Conservation (phyloP, 1,284 basidiomycete species). For the Rhodotorula mucilaginosa region DNA sequence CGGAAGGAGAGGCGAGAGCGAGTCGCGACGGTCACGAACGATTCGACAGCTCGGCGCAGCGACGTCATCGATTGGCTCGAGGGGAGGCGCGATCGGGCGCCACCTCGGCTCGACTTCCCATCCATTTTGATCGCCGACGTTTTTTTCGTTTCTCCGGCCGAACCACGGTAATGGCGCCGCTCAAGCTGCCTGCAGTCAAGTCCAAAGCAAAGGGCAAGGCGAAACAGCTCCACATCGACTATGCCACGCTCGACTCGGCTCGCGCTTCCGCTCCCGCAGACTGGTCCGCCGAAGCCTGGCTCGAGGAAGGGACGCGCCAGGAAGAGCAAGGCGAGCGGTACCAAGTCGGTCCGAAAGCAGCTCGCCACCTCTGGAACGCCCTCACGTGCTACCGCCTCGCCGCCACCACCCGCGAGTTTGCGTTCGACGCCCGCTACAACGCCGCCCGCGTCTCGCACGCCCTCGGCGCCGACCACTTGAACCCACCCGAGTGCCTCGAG, state of each 20-base stretch:
- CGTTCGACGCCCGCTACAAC: conserved; percentile 35
- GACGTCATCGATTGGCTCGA: neutral
- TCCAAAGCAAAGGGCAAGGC: conserved; percentile 15
- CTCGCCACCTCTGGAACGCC: conserved; percentile 28
- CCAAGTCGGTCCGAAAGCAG: conserved; percentile 26
- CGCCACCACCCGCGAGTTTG: neutral
- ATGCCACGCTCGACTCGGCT: conserved; percentile 21
- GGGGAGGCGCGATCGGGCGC: neutral
- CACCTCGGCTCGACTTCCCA: too few relatives aligned
- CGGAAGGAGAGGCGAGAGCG: neutral
- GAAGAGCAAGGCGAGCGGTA: conserved; percentile 39
- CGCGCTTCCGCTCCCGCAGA: conserved; percentile 4
- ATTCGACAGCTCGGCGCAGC: neutral
- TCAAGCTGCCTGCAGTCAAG: conserved; percentile 18
- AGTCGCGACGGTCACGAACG: too few relatives aligned
- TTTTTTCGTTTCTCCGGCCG: neutral
- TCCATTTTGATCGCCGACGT: neutral
- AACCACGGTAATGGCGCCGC: neutral
- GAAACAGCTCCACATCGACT: conserved; percentile 31
- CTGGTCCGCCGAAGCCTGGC: conserved; percentile 25
- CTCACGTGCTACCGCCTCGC: conserved; percentile 24
- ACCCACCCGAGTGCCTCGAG: conserved; percentile 7
- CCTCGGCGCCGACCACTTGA: conserved; percentile 30
- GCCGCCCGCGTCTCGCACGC: conserved; percentile 21
- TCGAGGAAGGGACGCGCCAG: conserved; percentile 34